Percentiles rank a stretch among this genome's conserved stretches.
Conservation (phyloP, 176 grass and related monocot genomes). For the Guadua angustifolia region DNA sequence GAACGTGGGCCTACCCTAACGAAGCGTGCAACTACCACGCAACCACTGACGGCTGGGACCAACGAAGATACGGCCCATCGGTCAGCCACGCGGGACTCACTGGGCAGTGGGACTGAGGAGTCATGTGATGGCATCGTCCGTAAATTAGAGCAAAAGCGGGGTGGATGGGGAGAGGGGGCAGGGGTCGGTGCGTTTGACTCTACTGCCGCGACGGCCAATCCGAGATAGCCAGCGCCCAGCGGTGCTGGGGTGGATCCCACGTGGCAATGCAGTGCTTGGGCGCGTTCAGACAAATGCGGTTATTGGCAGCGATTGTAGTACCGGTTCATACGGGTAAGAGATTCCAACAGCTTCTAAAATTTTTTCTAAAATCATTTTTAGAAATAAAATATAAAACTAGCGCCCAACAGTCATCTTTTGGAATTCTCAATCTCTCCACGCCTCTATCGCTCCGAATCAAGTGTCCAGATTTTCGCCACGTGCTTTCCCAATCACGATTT, state of each 20-base stretch:
- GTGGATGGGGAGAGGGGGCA: accelerated
- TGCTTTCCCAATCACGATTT: no score
- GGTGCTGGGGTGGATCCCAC: background rate
- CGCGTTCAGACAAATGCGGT: background rate
- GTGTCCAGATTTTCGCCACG: no score
- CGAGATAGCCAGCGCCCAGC: background rate
- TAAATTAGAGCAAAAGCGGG: background rate
- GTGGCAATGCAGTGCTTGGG: background rate
- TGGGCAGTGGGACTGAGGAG: background rate
- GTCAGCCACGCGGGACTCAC: background rate
- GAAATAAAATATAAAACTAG: no score
- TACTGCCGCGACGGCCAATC: constrained; percentile 9
- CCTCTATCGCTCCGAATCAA: no score
- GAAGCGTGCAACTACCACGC: background rate
- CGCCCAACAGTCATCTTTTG: no score
- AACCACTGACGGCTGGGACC: background rate
- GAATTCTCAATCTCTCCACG: no score
- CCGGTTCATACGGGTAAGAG: no score
- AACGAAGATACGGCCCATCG: accelerated
- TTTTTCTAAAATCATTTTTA: no score
- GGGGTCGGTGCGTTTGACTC: constrained; percentile 40
- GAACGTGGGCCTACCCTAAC: background rate
- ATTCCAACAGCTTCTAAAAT: no score
- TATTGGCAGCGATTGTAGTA: no score
- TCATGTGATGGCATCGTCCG: background rate